Evolutionary conservation across 1,284 basidiomycete genomes (phyloP).

Genomic region (Apiotrichum montevideense): DNA sequence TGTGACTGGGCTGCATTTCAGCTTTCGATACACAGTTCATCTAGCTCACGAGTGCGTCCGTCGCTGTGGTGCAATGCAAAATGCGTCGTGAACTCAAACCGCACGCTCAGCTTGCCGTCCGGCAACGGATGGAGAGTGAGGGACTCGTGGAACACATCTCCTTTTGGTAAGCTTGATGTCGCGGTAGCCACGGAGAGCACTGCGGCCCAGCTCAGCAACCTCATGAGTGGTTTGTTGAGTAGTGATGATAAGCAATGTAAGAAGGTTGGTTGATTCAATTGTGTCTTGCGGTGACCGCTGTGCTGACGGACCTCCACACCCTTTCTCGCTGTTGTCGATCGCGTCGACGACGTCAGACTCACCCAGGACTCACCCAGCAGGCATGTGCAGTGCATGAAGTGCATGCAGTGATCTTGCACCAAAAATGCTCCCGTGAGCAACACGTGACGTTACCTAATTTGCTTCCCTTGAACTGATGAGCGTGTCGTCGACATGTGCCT

Average conservation of each 20-base stretch:
- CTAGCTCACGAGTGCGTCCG: neutral
- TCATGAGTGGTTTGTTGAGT: neutral
- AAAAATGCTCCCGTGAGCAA: too few species aligned
- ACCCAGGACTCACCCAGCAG: too few species aligned
- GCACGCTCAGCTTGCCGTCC: conserved; percentile 75
- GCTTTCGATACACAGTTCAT: too few species aligned
- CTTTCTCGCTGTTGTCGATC: too few species aligned
- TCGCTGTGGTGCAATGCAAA: conserved; percentile 36
- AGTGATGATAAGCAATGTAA: too few species aligned
- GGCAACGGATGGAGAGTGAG: conserved; percentile 66
- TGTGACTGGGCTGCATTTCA: conserved; percentile 58
- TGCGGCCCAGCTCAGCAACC: conserved; percentile 3
- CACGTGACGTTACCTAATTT: neutral
- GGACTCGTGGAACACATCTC: conserved; percentile 53
- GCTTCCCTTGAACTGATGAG: neutral
- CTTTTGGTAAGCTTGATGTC: neutral
- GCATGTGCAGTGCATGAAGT: too few species aligned
- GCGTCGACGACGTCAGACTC: too few species aligned
- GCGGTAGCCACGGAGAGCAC: conserved; percentile 5
- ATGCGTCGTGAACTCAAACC: conserved; percentile 74
- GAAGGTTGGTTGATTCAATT: neutral
- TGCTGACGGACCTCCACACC: too few species aligned
- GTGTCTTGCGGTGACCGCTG: too few species aligned
- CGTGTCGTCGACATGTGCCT: neutral
- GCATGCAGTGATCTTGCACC: too few species aligned